Conservation (phyloP, 306 rosid genomes). For the Fagus sylvatica region DNA sequence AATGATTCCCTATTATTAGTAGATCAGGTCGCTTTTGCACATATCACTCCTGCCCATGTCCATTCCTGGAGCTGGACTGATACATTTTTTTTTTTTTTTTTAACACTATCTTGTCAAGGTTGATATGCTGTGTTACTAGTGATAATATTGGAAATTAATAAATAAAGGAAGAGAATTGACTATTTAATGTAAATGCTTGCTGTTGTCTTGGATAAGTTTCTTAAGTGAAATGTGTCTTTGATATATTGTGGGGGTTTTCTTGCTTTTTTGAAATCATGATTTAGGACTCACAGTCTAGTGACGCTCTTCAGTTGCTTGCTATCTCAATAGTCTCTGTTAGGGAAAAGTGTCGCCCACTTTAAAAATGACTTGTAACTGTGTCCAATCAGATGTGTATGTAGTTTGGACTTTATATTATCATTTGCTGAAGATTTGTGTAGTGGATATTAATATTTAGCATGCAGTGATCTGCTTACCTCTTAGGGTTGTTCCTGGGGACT, state of each 20-base stretch:
- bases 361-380: neutral
- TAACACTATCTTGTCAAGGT: neutral
- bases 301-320: neutral
- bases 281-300: neutral
- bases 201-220: neutral
- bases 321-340: neutral
- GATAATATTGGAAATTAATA: neutral
- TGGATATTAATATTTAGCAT: neutral
- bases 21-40: neutral
- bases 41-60: neutral
- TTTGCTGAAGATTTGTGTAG: neutral
- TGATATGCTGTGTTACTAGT: neutral
- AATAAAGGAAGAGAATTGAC: neutral
- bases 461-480: neutral
- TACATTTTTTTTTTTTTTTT: neutral
- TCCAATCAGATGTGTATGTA: neutral
- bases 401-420: neutral
- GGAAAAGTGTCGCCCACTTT: neutral
- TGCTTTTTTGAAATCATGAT: neutral
- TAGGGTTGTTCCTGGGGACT: neutral
- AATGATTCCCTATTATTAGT: neutral
- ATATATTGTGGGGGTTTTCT: neutral
- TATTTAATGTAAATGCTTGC: neutral
- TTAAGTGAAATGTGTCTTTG: neutral
- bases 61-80: neutral